Percentiles rank a stretch among this genome's conserved stretches.
Evolutionary conservation across 164 flowering plant genomes (phyloP).

Genomic region (Pachysandra terminalis): DNA sequence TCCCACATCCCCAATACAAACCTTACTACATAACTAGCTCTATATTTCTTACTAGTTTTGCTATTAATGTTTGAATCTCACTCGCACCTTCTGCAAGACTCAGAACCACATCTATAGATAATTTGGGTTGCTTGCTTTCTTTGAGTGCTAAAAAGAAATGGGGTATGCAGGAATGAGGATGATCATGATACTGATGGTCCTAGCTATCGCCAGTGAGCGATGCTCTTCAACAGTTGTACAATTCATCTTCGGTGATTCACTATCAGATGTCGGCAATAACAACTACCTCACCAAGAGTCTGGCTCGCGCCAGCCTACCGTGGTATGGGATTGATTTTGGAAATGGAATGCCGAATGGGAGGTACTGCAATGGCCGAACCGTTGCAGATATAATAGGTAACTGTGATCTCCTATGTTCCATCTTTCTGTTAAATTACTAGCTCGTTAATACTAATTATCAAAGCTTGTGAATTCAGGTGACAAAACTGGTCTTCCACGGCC

Average conservation of each 20-base stretch:
- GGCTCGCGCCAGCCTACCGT: conserved; percentile 76
- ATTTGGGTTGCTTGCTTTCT: not conserved
- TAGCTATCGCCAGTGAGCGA: conserved; percentile 26
- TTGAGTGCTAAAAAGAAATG: not conserved
- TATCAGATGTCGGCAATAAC: conserved; percentile 90
- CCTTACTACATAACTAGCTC: conserved; percentile 1
- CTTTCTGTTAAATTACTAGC: not conserved
- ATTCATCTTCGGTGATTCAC: conserved; percentile 95
- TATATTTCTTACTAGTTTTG: not conserved
- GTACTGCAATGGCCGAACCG: conserved; percentile 85
- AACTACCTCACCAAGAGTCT: conserved; percentile 51
- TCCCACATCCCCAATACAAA: not conserved
- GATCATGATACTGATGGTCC: conserved; percentile 15
- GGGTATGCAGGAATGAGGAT: conserved; percentile 20
- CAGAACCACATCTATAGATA: not conserved
- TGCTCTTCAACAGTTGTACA: conserved; percentile 61
- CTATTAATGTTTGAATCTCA: not conserved
- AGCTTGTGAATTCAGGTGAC: conserved; percentile 51
- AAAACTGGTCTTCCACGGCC: conserved; percentile 79
- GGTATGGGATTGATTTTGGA: conserved; percentile 95
- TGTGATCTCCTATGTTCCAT: not conserved
- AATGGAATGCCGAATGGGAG: conserved; percentile 95
- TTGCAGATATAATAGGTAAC: conserved; percentile 87
- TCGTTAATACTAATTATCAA: not conserved
- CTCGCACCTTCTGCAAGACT: no score